Evolutionary conservation across 495 filamentous ascomycete species (phyloP).

Genomic region (Penicillium parvum): DNA sequence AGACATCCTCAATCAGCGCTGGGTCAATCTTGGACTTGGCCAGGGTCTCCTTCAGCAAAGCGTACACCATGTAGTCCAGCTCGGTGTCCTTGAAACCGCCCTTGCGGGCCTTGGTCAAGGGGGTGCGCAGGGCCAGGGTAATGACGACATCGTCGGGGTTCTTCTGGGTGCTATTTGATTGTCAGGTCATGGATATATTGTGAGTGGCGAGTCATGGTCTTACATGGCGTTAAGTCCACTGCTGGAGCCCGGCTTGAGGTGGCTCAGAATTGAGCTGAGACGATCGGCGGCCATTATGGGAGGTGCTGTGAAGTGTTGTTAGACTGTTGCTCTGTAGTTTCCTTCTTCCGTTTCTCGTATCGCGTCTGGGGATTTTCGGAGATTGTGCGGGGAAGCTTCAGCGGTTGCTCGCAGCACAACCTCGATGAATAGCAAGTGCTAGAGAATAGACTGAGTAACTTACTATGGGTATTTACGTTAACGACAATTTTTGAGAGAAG

Average conservation of each 20-base stretch:
- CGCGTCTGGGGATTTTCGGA: conserved; percentile 3
- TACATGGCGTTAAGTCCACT: conserved; percentile 67
- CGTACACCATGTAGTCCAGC: conserved; percentile 80
- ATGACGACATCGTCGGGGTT: conserved; percentile 96
- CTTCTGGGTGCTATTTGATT: conserved; percentile 68
- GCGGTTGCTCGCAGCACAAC: not conserved
- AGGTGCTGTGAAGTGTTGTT: not conserved
- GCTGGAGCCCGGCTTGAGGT: conserved; percentile 64
- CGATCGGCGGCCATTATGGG: conserved; percentile 77
- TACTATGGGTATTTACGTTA: conserved; percentile 10
- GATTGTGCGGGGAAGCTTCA: conserved; percentile 24
- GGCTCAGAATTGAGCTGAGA: conserved; percentile 80
- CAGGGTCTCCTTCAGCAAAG: conserved; percentile 70
- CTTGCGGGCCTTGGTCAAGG: conserved; percentile 70
- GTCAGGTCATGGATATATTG: conserved; percentile 5
- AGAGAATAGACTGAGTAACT: conserved; percentile 4
- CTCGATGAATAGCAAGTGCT: not conserved
- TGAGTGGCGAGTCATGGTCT: conserved; percentile 22
- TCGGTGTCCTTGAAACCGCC: conserved; percentile 93
- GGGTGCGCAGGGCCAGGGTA: conserved; percentile 74
- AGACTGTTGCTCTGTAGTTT: not conserved
- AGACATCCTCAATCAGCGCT: conserved; percentile 83
- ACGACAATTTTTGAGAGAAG: not conserved
- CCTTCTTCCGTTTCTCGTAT: not conserved
- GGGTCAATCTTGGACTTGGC: conserved; percentile 75